Evolutionary conservation across 176 grass and related monocot genomes (phyloP).

Genomic region (Alloteropsis semialata): DNA sequence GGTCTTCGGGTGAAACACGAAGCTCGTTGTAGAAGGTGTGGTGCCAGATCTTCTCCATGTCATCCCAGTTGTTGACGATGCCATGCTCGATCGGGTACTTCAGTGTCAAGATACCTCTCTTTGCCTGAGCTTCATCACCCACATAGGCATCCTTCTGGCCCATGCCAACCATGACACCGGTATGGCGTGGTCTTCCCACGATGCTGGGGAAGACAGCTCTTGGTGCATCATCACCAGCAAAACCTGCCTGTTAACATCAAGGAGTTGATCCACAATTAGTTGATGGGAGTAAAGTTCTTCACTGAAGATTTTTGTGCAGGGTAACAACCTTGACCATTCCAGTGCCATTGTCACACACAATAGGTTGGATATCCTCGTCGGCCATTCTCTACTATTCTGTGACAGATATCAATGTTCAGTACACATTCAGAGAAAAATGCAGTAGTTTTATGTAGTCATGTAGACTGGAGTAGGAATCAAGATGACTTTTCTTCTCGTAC

Average conservation of each 20-base stretch:
- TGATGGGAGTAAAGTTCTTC: not conserved
- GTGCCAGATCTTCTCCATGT: slow-evolving; percentile 96
- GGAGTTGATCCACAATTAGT: not conserved
- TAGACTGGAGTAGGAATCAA: not conserved
- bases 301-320: not conserved
- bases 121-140: slow-evolving; percentile 83
- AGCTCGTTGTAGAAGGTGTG: slow-evolving; percentile 89
- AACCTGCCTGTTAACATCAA: slow-evolving; percentile 56
- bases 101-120: slow-evolving; percentile 81
- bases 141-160: slow-evolving; percentile 94
- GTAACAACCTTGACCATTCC: slow-evolving; percentile 85
- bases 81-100: slow-evolving; percentile 93
- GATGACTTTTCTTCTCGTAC: not conserved
- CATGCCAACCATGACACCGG: slow-evolving; percentile 91
- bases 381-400: slow-evolving; percentile 49
- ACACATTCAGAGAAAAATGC: not conserved
- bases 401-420: slow-evolving; percentile 3
- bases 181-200: slow-evolving; percentile 78
- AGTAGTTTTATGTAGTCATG: not conserved
- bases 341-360: slow-evolving; percentile 85
- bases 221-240: slow-evolving; percentile 82
- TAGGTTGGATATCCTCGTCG: slow-evolving; percentile 78
- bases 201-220: slow-evolving; percentile 91
- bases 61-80: slow-evolving; percentile 84
- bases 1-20: slow-evolving; percentile 76